A percentile compares a stretch with the other conserved stretches of the same genome.
phyloP scores from a whole-genome alignment of 1,139 yeast species.

The Candida frijolesensis region DNA sequence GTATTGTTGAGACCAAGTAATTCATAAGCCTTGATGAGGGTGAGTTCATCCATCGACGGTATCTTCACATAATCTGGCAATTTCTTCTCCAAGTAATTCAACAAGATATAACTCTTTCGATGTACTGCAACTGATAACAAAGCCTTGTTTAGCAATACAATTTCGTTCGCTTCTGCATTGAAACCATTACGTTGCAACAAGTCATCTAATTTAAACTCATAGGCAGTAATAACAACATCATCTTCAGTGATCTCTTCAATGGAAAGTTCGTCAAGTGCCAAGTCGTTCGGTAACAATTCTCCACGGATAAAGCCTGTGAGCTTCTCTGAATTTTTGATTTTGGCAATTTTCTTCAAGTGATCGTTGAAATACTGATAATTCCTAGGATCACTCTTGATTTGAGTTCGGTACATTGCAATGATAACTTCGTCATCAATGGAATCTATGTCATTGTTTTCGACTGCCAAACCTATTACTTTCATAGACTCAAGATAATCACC shows the following conservation, averaged over 20 bases:
- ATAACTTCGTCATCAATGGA: constrained; percentile 45
- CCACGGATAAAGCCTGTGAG: constrained; percentile 49
- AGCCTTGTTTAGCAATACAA: constrained; percentile 32
- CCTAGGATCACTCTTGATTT: constrained; percentile 35
- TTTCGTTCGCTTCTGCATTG: constrained; percentile 43
- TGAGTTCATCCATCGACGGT: constrained; percentile 15
- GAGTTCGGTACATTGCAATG: constrained; percentile 48
- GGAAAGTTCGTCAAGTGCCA: constrained; percentile 65
- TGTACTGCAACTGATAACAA: constrained; percentile 44
- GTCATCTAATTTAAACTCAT: constrained; percentile 62
- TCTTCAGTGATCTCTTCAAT: constrained; percentile 72
- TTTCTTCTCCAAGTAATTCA: constrained; percentile 49
- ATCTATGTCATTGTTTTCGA: constrained; percentile 13
- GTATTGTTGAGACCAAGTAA: constrained; percentile 44
- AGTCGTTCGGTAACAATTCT: constrained; percentile 55
- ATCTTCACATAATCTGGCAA: constrained; percentile 35
- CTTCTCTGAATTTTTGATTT: constrained; percentile 43
- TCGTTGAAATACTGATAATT: constrained; percentile 37
- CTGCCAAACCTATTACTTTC: constrained; percentile 51
- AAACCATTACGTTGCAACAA: constrained; percentile 65
- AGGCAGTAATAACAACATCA: constrained; percentile 73
- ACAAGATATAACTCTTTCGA: constrained; percentile 43
- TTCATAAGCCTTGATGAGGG: constrained; percentile 39
- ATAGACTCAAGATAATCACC: constrained; percentile 62
- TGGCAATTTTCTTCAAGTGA: constrained; percentile 46